phyloP scores from a whole-genome alignment of 2,329 filamentous ascomycete genomes.

The Paraconiothyrium brasiliense region DNA sequence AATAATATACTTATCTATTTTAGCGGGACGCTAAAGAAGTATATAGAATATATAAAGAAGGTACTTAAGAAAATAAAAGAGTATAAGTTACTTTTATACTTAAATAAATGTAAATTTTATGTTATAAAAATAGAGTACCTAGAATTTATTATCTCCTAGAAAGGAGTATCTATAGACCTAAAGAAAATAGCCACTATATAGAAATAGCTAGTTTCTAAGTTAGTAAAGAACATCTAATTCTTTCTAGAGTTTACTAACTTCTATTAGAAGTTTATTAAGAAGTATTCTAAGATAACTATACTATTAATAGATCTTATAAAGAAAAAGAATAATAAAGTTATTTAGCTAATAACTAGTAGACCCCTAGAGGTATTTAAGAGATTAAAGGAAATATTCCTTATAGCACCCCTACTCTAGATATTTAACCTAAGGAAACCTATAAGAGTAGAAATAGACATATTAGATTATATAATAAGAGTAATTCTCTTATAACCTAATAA shows the following conservation, averaged over 20 bases:
- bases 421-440: no score
- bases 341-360: background rate
- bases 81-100: background rate
- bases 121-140: background rate
- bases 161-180: background rate
- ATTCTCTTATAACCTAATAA: conserved; percentile 7
- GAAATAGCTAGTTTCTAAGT: no score
- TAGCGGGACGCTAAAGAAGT: no score
- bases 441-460: no score
- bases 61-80: background rate
- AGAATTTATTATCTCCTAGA: background rate
- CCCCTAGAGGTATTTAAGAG: no score
- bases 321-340: background rate
- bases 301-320: conserved; percentile 9
- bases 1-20: no score
- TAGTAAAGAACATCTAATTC: background rate
- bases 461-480: no score
- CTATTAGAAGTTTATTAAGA: no score
- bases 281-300: background rate
- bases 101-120: background rate
- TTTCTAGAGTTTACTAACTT: background rate
- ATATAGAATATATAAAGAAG: no score
- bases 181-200: no score
- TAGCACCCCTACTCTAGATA: no score
- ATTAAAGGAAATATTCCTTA: no score